Percentiles rank a stretch among this genome's conserved stretches.
phyloP scores from a whole-genome alignment of 1,284 basidiomycete species.

The Schizopora paradoxa region DNA sequence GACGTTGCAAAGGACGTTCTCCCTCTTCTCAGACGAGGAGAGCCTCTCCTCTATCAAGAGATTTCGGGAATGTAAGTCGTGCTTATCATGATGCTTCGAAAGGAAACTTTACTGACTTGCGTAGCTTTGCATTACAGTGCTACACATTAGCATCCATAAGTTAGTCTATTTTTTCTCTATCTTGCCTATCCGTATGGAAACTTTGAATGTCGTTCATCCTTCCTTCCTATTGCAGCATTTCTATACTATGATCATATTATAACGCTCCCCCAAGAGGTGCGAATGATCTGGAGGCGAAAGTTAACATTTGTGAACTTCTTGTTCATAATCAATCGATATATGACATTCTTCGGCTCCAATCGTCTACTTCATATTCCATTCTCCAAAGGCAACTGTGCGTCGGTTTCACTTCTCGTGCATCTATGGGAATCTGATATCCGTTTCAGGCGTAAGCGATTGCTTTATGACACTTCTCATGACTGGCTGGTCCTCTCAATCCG shows the following conservation, averaged over 20 bases:
- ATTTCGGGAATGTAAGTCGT: too few relatives aligned
- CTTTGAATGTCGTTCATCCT: not conserved
- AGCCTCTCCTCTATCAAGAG: too few relatives aligned
- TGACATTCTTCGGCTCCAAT: conserved; percentile 9
- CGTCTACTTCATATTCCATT: conserved; percentile 7
- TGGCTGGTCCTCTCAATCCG: not conserved
- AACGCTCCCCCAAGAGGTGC: conserved; percentile 9
- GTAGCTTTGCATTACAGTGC: conserved; percentile 4
- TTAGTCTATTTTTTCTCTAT: too few relatives aligned
- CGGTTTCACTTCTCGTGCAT: not conserved
- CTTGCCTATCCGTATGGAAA: too few relatives aligned
- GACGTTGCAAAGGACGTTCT: too few relatives aligned
- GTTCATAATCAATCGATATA: conserved; percentile 15
- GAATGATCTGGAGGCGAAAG: conserved; percentile 7
- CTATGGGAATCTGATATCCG: not conserved
- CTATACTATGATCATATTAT: conserved; percentile 17
- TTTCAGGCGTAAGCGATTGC: not conserved
- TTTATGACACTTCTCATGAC: not conserved
- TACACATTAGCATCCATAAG: conserved; percentile 11
- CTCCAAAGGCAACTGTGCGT: conserved; percentile 9
- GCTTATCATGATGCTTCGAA: too few relatives aligned
- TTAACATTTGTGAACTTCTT: conserved; percentile 10
- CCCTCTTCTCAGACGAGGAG: too few relatives aligned
- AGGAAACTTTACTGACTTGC: not conserved
- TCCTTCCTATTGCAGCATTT: conserved; percentile 4